Evolutionary conservation across 2,329 filamentous ascomycete species (phyloP).

Genomic region (Rhytidhysteron rufulum): DNA sequence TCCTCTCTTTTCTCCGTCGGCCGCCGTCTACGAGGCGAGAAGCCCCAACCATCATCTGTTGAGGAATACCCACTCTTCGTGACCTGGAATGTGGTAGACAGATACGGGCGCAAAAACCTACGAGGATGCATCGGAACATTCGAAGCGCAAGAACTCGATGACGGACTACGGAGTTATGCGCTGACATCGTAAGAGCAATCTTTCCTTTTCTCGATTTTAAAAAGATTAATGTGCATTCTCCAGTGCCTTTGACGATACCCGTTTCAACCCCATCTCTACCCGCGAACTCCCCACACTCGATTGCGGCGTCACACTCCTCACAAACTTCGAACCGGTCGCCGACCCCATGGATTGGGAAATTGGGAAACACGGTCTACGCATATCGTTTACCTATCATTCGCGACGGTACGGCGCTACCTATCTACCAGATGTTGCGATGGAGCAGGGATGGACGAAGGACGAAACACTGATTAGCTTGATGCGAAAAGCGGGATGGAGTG

Average conservation of each 20-base stretch:
- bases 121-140: constrained; percentile 98
- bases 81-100: constrained; percentile 79
- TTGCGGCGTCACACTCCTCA: constrained; percentile 70
- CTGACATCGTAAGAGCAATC: constrained; percentile 63
- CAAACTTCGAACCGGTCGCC: constrained; percentile 73
- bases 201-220: not conserved
- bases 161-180: constrained; percentile 75
- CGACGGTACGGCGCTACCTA: constrained; percentile 82
- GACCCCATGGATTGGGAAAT: constrained; percentile 81
- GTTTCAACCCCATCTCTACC: constrained; percentile 55
- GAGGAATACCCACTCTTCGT: constrained; percentile 77
- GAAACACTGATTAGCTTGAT: constrained; percentile 86
- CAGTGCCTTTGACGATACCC: constrained; percentile 61
- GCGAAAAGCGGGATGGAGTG: constrained; percentile 90
- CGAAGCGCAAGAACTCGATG: constrained; percentile 67
- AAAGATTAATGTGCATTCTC: not conserved
- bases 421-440: constrained; percentile 81
- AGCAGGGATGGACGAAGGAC: constrained; percentile 94
- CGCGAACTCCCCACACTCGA: constrained; percentile 36
- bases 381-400: constrained; percentile 73
- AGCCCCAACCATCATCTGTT: constrained; percentile 26
- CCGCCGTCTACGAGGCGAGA: constrained; percentile 18
- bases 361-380: constrained; percentile 80
- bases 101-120: constrained; percentile 61
- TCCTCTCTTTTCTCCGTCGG: constrained; percentile 33